Evolutionary conservation across 345 rosid species (phyloP).

Genomic region (Acer campestre): DNA sequence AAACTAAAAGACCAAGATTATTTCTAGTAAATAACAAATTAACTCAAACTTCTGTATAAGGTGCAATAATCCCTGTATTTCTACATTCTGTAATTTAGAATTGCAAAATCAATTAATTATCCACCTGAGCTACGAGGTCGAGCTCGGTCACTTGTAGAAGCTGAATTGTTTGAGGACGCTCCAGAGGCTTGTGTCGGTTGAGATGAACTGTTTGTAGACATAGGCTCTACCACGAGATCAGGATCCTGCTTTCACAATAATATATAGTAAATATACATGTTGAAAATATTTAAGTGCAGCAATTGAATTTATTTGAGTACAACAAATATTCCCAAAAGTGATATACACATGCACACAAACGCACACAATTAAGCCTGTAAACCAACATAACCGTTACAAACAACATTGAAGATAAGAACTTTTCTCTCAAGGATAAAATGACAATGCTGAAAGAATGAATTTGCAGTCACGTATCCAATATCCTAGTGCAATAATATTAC

Average conservation of each 20-base stretch:
- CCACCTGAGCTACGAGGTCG: constrained; percentile 68
- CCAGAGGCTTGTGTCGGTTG: constrained; percentile 63
- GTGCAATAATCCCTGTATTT: background rate
- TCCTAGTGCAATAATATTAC: background rate
- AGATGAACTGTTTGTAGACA: constrained; percentile 58
- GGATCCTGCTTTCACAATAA: constrained; percentile 63
- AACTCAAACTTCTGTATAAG: background rate
- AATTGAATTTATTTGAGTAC: too few species aligned
- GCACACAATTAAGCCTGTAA: background rate
- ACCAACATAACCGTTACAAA: background rate
- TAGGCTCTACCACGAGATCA: constrained; percentile 84
- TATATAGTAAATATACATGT: background rate
- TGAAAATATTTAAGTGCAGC: too few species aligned
- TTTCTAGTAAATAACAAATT: background rate
- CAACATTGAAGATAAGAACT: background rate
- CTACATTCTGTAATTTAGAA: background rate
- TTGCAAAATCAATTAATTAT: background rate
- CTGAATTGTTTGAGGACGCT: constrained; percentile 56
- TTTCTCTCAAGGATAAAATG: background rate
- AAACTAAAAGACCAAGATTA: constrained; percentile 4
- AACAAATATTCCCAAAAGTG: background rate
- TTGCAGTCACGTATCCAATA: background rate
- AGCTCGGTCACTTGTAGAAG: constrained; percentile 46
- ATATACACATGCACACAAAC: too few species aligned
- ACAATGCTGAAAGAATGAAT: background rate